Percentiles rank a stretch among this genome's conserved stretches.
Conservation (phyloP, 805 yeast genomes). For the Candida coleopterorum region DNA sequence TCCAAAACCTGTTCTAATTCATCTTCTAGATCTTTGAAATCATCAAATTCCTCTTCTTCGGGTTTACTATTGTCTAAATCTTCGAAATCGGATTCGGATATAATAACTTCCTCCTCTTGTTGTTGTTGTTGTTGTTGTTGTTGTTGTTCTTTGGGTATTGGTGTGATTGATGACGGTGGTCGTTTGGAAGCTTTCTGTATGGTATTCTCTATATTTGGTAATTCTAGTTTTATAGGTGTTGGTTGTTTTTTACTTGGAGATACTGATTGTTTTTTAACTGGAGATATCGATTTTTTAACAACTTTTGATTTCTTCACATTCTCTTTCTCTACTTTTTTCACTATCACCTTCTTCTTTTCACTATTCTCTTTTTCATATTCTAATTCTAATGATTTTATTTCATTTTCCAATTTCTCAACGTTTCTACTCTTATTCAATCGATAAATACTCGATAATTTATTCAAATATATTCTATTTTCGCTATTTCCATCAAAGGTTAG, state of each 20-base stretch:
- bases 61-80: conserved; percentile 18
- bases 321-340: conserved; percentile 3
- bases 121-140: conserved; percentile 9
- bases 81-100: conserved; percentile 37
- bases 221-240: background rate
- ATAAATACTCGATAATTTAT: conserved; percentile 26
- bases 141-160: conserved; percentile 14
- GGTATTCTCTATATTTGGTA: background rate
- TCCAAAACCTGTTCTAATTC: conserved; percentile 39
- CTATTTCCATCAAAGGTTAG: conserved; percentile 18
- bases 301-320: conserved; percentile 5
- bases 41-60: conserved; percentile 27
- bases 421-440: conserved; percentile 37
- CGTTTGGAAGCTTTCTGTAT: conserved; percentile 8
- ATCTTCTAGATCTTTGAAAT: conserved; percentile 39
- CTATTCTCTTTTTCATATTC: background rate
- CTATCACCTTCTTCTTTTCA: background rate
- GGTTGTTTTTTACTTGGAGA: conserved; percentile 1
- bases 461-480: conserved; percentile 17
- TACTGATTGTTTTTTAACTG: conserved; percentile 1
- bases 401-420: conserved; percentile 21
- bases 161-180: conserved; percentile 16
- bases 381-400: conserved; percentile 11
- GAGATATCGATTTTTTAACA: conserved; percentile 2
- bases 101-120: conserved; percentile 12